Evolutionary conservation across 2,329 filamentous ascomycete genomes (phyloP).

Genomic region (Monosporascus sp.): DNA sequence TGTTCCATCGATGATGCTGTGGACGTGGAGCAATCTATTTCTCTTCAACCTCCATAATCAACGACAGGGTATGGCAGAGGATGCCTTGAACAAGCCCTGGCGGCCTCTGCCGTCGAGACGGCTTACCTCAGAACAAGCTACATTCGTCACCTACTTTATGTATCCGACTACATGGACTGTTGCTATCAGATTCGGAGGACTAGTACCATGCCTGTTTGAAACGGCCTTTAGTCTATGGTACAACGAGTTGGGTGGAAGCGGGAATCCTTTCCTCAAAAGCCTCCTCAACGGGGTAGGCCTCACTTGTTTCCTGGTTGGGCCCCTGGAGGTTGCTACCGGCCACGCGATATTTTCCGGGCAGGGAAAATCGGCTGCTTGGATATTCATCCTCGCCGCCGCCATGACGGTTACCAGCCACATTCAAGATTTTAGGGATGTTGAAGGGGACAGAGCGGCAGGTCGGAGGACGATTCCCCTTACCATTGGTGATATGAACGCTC

Average conservation of each 20-base stretch:
- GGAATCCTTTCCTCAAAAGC: conserved; percentile 5
- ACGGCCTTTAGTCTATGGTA: conserved; percentile 7
- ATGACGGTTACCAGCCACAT: conserved; percentile 3
- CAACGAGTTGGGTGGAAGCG: conserved; percentile 5
- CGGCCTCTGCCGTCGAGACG: conserved; percentile 7
- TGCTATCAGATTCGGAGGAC: not conserved
- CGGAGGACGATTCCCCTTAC: conserved; percentile 6
- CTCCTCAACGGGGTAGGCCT: conserved; percentile 7
- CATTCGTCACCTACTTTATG: conserved; percentile 4
- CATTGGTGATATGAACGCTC: conserved; percentile 3
- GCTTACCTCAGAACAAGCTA: conserved; percentile 5
- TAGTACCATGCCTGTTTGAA: conserved; percentile 5
- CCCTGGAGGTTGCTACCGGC: conserved; percentile 7
- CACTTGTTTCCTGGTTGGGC: conserved; percentile 6
- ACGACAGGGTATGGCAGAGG: conserved; percentile 6
- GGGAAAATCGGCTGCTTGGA: conserved; percentile 1
- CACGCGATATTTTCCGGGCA: conserved; percentile 3
- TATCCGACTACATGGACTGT: conserved; percentile 1
- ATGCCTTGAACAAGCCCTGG: conserved; percentile 15
- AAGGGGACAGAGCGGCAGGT: conserved; percentile 6
- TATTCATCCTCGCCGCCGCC: conserved; percentile 1
- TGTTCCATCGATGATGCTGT: conserved; percentile 2
- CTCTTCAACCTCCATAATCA: conserved; percentile 15
- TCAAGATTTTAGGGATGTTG: conserved; percentile 9
- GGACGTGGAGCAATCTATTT: conserved; percentile 10